Conservation (phyloP, 495 filamentous ascomycete species). For the Aspergillus bertholletiae region DNA sequence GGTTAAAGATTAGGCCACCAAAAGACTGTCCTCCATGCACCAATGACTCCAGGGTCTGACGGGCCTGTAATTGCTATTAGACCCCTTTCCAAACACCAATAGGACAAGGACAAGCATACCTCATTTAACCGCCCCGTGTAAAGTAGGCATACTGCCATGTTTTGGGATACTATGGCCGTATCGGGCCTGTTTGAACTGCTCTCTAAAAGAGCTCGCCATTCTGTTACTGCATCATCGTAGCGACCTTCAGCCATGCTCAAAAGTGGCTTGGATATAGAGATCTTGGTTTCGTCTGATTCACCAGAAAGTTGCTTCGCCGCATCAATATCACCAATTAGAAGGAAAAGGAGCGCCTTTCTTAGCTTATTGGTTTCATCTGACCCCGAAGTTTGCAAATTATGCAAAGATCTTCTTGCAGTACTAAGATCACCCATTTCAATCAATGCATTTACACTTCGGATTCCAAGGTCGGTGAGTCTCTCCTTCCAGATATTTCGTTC, state of each 20-base stretch:
- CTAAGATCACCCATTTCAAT: conserved; percentile 89
- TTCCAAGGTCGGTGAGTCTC: conserved; percentile 68
- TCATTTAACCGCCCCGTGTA: conserved; percentile 75
- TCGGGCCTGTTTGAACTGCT: conserved; percentile 26
- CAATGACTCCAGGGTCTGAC: conserved; percentile 58
- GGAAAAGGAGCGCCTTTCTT: conserved; percentile 61
- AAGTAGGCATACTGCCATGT: conserved; percentile 76
- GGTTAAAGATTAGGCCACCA: conserved; percentile 78
- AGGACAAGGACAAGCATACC: conserved; percentile 33
- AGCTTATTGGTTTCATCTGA: conserved; percentile 33
- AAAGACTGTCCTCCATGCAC: conserved; percentile 60
- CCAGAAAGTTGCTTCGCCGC: conserved; percentile 53
- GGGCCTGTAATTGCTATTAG: conserved; percentile 40
- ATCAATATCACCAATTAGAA: conserved; percentile 72
- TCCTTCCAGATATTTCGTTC: conserved; percentile 61
- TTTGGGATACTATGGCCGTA: conserved; percentile 61
- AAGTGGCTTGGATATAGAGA: conserved; percentile 56
- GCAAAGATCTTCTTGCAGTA: conserved; percentile 68
- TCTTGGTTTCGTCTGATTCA: conserved; percentile 18
- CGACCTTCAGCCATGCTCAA: conserved; percentile 75
- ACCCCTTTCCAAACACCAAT: not conserved
- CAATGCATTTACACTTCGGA: conserved; percentile 73
- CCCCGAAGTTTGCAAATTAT: conserved; percentile 32
- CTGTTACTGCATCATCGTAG: conserved; percentile 56
- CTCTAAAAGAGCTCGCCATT: conserved; percentile 59